These are phyloP conservation scores for Collybia sp. DNA, from an alignment of 768 basidiomycete species.

Conservation along the genomic window DNA sequence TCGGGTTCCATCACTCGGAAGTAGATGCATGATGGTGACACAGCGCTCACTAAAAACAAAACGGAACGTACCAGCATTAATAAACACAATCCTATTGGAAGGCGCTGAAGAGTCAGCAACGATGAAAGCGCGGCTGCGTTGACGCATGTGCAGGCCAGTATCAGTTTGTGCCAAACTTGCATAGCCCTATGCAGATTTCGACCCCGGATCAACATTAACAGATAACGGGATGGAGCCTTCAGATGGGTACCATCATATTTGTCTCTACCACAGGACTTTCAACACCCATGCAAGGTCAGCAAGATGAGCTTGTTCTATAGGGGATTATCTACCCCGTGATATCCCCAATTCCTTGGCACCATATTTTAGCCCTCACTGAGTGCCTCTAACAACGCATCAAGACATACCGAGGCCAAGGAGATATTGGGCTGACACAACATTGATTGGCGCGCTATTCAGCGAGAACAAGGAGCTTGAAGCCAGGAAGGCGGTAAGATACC, in stretches of 20 bases:
- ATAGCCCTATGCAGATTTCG: constrained; percentile 48
- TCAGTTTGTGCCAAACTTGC: constrained; percentile 61
- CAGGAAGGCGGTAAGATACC: constrained; percentile 41
- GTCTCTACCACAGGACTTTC: constrained; percentile 73
- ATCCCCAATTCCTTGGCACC: constrained; percentile 57
- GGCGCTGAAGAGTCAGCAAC: constrained; percentile 56
- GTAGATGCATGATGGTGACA: too few species aligned
- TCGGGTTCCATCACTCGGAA: too few species aligned
- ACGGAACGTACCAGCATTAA: constrained; percentile 59
- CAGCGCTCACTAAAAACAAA: too few species aligned
- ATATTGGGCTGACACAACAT: constrained; percentile 36
- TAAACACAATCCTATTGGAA: constrained; percentile 62
- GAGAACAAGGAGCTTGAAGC: constrained; percentile 9
- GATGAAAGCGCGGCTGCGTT: constrained; percentile 74
- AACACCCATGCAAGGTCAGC: constrained; percentile 2
- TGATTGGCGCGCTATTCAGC: constrained; percentile 11
- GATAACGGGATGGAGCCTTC: constrained; percentile 1
- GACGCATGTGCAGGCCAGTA: constrained; percentile 75
- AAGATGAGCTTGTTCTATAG: neutral
- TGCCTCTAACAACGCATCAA: neutral
- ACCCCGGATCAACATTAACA: neutral
- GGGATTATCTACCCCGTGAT: constrained; percentile 53
- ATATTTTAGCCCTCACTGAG: neutral
- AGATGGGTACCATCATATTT: constrained; percentile 63
- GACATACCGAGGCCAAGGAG: constrained; percentile 55